A percentile compares a stretch with the other conserved stretches of the same genome.
These are phyloP conservation scores for Diaporthe destruens DNA, from an alignment of 2,329 filamentous ascomycete genomes.

Conservation along the genomic window DNA sequence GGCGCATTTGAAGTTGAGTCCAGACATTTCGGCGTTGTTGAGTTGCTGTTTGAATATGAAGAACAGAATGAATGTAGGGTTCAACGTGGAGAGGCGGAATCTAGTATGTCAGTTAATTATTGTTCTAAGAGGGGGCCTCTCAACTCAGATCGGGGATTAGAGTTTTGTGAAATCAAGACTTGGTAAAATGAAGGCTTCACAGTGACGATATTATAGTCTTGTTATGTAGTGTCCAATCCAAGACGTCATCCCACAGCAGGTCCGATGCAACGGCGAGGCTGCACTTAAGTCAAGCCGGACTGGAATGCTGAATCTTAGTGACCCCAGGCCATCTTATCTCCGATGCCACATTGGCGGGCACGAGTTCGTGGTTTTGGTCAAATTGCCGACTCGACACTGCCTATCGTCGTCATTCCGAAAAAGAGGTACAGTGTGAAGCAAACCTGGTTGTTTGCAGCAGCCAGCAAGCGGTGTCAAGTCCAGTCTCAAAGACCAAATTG, in stretches of 20 bases:
- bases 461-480: not conserved
- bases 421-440: not conserved
- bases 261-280: conserved; percentile 2
- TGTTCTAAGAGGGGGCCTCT: not conserved
- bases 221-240: not conserved
- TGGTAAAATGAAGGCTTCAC: conserved; percentile 4
- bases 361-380: conserved; percentile 5
- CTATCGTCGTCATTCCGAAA: not conserved
- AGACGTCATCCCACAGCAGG: conserved; percentile 34
- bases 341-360: conserved; percentile 4
- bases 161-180: not conserved
- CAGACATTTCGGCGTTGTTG: conserved; percentile 36
- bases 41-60: not conserved
- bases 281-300: not conserved
- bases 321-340: not conserved
- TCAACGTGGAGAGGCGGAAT: not conserved
- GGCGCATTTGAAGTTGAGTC: conserved; percentile 57
- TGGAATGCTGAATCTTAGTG: conserved; percentile 23
- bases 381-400: not conserved
- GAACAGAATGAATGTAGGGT: no score
- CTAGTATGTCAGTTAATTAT: not conserved
- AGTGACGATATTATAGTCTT: conserved; percentile 3
- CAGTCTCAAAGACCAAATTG: not conserved
- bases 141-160: not conserved
- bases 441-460: not conserved